These are phyloP conservation scores for Capillidium heterosporum DNA, from an alignment of 371 early-diverging fungal genomes.

Conservation along the genomic window DNA sequence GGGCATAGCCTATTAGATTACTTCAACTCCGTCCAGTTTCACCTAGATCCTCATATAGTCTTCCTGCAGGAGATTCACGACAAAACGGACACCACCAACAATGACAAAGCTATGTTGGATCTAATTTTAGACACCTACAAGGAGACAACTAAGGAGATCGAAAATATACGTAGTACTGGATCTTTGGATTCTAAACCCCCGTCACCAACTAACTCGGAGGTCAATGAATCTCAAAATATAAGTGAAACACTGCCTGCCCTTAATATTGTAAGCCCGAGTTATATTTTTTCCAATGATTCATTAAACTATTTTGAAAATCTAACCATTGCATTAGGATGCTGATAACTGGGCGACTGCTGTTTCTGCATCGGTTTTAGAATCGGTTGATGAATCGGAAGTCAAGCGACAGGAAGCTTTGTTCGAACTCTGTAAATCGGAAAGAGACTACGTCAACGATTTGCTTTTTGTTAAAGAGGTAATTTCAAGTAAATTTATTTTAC, in stretches of 20 bases:
- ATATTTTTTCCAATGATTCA: no score
- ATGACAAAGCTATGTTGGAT: not conserved
- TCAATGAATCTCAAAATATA: not conserved
- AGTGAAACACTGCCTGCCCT: not conserved
- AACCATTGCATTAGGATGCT: not conserved
- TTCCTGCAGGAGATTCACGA: not conserved
- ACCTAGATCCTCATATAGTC: not conserved
- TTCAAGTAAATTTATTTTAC: not conserved
- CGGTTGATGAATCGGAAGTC: slow-evolving; percentile 44
- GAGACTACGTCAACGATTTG: slow-evolving; percentile 72
- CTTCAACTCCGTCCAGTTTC: not conserved
- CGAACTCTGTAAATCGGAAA: slow-evolving; percentile 75
- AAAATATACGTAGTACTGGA: not conserved
- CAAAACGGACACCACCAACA: not conserved
- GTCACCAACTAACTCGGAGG: not conserved
- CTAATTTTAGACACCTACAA: not conserved
- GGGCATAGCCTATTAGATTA: not conserved
- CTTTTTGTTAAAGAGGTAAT: slow-evolving; percentile 43
- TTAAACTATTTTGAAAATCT: not conserved
- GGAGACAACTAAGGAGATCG: not conserved
- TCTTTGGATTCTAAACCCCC: not conserved
- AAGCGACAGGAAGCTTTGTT: slow-evolving; percentile 81
- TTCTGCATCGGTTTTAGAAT: slow-evolving; percentile 47
- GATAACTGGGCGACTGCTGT: slow-evolving; percentile 33
- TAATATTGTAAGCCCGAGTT: not conserved